These are phyloP conservation scores for Noccaea caerulescens DNA, from an alignment of 345 rosid genomes.

Conservation along the genomic window DNA sequence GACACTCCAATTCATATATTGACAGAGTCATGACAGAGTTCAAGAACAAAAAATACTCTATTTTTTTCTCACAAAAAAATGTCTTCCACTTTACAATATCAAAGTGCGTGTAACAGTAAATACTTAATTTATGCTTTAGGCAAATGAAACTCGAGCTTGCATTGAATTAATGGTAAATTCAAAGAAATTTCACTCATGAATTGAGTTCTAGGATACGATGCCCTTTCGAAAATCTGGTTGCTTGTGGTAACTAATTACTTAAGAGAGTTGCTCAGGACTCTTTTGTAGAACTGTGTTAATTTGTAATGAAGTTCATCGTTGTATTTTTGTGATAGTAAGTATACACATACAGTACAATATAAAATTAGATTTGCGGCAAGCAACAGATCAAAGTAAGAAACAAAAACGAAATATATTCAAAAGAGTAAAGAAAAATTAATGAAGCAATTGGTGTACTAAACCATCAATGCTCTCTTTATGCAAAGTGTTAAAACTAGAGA, in stretches of 20 bases:
- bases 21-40: too few species aligned
- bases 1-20: too few species aligned
- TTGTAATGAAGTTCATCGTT: not conserved
- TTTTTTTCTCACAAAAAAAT: too few species aligned
- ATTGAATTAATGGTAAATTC: too few species aligned
- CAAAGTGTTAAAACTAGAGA: conserved; percentile 31
- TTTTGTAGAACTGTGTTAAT: not conserved
- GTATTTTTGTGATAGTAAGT: not conserved
- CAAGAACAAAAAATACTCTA: too few species aligned
- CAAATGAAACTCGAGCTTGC: too few species aligned
- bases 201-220: not conserved
- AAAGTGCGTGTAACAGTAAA: too few species aligned
- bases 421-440: not conserved
- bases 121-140: too few species aligned
- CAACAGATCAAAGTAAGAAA: not conserved
- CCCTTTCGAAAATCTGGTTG: not conserved
- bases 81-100: too few species aligned
- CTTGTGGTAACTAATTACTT: not conserved
- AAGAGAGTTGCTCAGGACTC: not conserved
- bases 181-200: not conserved
- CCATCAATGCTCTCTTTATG: conserved; percentile 23
- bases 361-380: not conserved
- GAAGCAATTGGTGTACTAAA: conserved; percentile 29
- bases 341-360: not conserved
- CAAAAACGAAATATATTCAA: not conserved